Base-by-base conservation (phyloP, 2,329 filamentous ascomycete genomes). In the Aspergillus sclerotialis region DNA sequence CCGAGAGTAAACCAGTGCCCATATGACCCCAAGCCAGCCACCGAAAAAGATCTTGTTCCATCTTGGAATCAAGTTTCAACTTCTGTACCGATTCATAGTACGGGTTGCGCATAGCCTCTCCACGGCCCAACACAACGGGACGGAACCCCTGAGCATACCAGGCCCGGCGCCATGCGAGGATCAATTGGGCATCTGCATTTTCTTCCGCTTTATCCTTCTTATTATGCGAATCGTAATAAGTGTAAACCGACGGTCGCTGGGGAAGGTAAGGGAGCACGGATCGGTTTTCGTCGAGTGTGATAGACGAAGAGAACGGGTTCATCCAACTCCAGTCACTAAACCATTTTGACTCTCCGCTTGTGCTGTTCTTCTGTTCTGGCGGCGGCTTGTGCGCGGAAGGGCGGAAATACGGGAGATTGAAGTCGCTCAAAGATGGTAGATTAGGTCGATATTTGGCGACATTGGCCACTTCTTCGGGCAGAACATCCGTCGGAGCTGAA, bases 141-240 rank as follows among this genome's bases (percentile, higher is more conserved):
- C 73, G 79, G 64, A 96, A 95, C 8, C 90, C 92, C 51, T 93
- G 80, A 0, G 89, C 87, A 85, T 87, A 96, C 88, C 90, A 96
- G 3, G 90, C 89, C 29, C 87, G 76, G 40, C 89, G 76, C 92
- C 92, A 96, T 34, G 84, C 82, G 37, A 94, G 67, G 31, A 96
- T 71, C 39, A 96, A 65, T 38, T 81, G 75, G 52, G 82, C 82
- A 56, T 95, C 85, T 4, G 85, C 84, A 39, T 83, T 75, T 48
- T 76, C 76, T 32, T 76, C 72, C 12, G 74, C 73, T 31, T 74
- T 70, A 19, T 82, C 74, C 58, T 81, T 81, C 49, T 72, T 70
- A 12, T 70, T 58, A 4, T 75, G 77, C 8, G 76, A 68, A 52
- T 94, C 87, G 58, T 94, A 94, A 61, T 90, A 96, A 44, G 88